Evolutionary conservation across 257 asterid species (phyloP).

Genomic region (Solanum chiquidenum): DNA sequence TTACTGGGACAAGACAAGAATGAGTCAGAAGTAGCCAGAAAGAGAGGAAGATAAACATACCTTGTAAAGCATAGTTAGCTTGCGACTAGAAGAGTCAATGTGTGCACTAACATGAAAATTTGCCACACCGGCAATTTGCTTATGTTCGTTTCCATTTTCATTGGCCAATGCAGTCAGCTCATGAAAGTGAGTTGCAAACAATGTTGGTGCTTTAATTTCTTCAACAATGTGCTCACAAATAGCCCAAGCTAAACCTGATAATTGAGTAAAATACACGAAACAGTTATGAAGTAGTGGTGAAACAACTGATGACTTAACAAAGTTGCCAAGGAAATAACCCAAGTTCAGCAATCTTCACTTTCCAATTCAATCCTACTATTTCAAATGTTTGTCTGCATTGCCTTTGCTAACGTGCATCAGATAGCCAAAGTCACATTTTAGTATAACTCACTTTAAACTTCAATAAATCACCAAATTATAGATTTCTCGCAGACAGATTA

Average conservation of each 20-base stretch:
- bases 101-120: slow-evolving; percentile 96
- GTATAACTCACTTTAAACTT: background rate
- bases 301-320: background rate
- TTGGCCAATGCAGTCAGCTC: slow-evolving; percentile 88
- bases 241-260: slow-evolving; percentile 93
- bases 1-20: background rate
- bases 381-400: background rate
- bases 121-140: slow-evolving; percentile 53
- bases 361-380: background rate
- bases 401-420: background rate
- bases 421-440: background rate
- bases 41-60: slow-evolving; percentile 22
- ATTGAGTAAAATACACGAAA: background rate
- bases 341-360: background rate
- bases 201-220: slow-evolving; percentile 78
- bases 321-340: background rate
- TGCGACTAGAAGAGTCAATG: slow-evolving; percentile 77
- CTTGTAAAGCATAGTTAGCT: slow-evolving; percentile 97
- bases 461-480: background rate
- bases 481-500: background rate
- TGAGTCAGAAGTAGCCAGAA: slow-evolving; percentile 1
- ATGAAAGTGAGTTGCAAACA: slow-evolving; percentile 97
- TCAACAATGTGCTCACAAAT: slow-evolving; percentile 90
- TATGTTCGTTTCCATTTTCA: slow-evolving; percentile 26
- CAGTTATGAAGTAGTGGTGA: background rate